A percentile compares a stretch with the other conserved stretches of the same genome.
Conservation (phyloP, 2,329 filamentous ascomycete genomes). For the Neonectria ditissima region DNA sequence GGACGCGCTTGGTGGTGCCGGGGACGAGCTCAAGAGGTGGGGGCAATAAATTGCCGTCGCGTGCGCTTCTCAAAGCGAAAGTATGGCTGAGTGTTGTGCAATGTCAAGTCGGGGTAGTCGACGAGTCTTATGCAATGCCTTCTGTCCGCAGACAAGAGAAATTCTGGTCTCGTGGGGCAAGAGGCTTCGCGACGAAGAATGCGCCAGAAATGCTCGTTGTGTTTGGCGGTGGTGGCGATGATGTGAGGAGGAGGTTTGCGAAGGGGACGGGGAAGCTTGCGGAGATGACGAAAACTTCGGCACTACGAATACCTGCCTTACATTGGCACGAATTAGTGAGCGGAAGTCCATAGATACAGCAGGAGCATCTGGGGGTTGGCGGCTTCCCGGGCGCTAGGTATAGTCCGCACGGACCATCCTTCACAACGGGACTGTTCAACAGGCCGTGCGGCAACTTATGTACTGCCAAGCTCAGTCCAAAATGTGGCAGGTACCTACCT, state of each 20-base stretch:
- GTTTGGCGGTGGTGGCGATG: slow-evolving; percentile 32
- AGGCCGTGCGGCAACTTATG: neutral
- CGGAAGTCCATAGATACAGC: slow-evolving; percentile 14
- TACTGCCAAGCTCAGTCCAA: neutral
- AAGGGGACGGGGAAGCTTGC: slow-evolving; percentile 12
- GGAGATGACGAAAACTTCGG: slow-evolving; percentile 26
- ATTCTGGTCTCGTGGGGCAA: neutral
- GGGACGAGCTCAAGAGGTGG: slow-evolving; percentile 21
- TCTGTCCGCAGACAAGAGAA: neutral
- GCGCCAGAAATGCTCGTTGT: neutral
- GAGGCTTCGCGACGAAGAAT: slow-evolving; percentile 2
- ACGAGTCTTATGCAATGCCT: slow-evolving; percentile 6
- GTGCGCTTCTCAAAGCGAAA: slow-evolving; percentile 17
- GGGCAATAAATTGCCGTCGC: slow-evolving; percentile 25
- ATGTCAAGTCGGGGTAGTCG: slow-evolving; percentile 3
- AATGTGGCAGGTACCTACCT: slow-evolving; percentile 9
- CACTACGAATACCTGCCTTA: slow-evolving; percentile 11
- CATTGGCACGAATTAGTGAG: slow-evolving; percentile 21
- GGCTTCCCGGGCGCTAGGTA: neutral
- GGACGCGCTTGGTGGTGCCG: slow-evolving; percentile 22
- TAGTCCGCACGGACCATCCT: neutral
- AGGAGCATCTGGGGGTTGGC: slow-evolving; percentile 8
- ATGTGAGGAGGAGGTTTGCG: slow-evolving; percentile 39
- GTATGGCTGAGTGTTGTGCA: slow-evolving; percentile 7
- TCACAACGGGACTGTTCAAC: neutral